Evolutionary conservation across 2,329 filamentous ascomycete genomes (phyloP).

Genomic region (Huntiella decipiens): DNA sequence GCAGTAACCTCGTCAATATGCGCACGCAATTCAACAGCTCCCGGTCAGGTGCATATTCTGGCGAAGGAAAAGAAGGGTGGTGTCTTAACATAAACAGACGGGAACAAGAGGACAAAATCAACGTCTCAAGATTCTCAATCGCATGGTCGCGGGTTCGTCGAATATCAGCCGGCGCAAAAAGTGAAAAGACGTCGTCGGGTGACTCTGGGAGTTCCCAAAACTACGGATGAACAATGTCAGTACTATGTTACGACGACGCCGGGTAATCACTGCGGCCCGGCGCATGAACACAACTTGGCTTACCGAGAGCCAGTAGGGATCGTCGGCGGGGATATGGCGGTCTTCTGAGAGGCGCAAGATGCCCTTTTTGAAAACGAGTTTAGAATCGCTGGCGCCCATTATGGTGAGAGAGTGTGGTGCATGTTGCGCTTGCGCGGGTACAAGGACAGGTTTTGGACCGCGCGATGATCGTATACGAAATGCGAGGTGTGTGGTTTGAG

Average conservation of each 20-base stretch:
- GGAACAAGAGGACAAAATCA: slow-evolving; percentile 67
- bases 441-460: not conserved
- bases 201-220: slow-evolving; percentile 97
- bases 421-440: slow-evolving; percentile 3
- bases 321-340: slow-evolving; percentile 66
- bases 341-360: slow-evolving; percentile 95
- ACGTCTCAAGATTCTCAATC: slow-evolving; percentile 73
- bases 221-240: slow-evolving; percentile 25
- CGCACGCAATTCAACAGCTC: slow-evolving; percentile 93
- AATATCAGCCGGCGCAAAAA: slow-evolving; percentile 79
- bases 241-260: not conserved
- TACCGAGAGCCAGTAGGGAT: slow-evolving; percentile 85
- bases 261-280: slow-evolving; percentile 4
- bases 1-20: slow-evolving; percentile 71
- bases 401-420: not conserved
- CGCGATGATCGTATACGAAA: no score
- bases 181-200: slow-evolving; percentile 86
- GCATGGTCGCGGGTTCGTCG: slow-evolving; percentile 72
- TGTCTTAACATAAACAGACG: slow-evolving; percentile 67
- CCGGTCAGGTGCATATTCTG: slow-evolving; percentile 62
- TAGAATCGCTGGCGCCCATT: slow-evolving; percentile 98
- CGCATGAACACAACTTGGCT: slow-evolving; percentile 18
- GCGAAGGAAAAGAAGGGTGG: slow-evolving; percentile 77
- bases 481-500: no score
- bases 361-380: slow-evolving; percentile 95